Conservation (phyloP, 192 early-diverging fungal species). For the Backusella liffmaniae region DNA sequence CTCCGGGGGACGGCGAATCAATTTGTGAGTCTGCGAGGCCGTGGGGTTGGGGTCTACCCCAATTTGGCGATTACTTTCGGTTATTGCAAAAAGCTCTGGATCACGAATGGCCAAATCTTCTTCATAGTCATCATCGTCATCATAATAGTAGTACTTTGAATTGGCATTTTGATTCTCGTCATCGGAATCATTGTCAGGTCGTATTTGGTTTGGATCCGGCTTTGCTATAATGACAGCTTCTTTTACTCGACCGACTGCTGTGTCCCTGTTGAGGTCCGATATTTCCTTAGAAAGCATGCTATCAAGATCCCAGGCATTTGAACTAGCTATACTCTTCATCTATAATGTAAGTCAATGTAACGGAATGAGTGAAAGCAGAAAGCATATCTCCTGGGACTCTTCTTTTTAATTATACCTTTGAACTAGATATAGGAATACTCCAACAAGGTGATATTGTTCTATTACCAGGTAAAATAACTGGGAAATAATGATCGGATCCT, state of each 20-base stretch:
- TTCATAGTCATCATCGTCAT: slow-evolving; percentile 19
- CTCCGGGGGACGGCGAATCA: slow-evolving; percentile 9
- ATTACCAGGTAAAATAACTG: neutral
- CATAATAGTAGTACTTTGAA: slow-evolving; percentile 9
- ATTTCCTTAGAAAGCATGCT: slow-evolving; percentile 26
- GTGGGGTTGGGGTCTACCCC: slow-evolving; percentile 7
- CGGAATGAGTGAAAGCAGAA: neutral
- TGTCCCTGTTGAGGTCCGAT: slow-evolving; percentile 33
- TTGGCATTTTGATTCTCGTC: neutral
- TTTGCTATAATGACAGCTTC: slow-evolving; percentile 32
- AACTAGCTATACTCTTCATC: neutral
- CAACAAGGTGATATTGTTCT: neutral
- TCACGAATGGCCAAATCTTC: slow-evolving; percentile 31
- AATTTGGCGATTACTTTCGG: slow-evolving; percentile 37
- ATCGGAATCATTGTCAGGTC: slow-evolving; percentile 21
- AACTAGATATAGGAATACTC: neutral
- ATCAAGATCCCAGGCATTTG: slow-evolving; percentile 16
- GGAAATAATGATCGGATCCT: neutral
- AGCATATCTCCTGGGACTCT: neutral
- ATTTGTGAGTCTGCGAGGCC: neutral
- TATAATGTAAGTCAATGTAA: neutral
- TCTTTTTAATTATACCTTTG: neutral
- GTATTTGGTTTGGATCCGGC: slow-evolving; percentile 31
- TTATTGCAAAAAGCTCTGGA: slow-evolving; percentile 32
- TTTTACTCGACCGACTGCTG: slow-evolving; percentile 27